A percentile compares a stretch with the other conserved stretches of the same genome.
Conservation (phyloP, 148 eudicot species). For the Amaranthus palmeri region DNA sequence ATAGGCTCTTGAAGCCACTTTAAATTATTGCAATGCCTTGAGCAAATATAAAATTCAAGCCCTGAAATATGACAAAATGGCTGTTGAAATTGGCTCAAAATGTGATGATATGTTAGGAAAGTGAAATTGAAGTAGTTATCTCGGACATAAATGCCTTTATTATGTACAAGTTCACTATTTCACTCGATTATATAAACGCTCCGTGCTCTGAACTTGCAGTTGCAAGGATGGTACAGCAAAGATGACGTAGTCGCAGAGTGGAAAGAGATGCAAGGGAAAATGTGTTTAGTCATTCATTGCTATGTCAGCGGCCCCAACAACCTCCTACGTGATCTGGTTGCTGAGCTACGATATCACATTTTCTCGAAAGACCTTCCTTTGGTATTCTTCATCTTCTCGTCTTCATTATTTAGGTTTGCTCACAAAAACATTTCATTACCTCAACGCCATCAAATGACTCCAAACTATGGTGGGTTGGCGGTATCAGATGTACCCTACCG, state of each 20-base stretch:
- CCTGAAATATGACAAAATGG: not conserved
- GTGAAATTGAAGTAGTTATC: not conserved
- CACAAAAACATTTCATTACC: no score
- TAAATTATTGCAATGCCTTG: not conserved
- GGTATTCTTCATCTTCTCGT: conserved; percentile 36
- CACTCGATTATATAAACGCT: not conserved
- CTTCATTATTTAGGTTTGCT: not conserved
- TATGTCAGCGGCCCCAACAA: conserved; percentile 75
- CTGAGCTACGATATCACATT: conserved; percentile 82
- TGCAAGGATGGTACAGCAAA: conserved; percentile 86
- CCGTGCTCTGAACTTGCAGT: conserved; percentile 36
- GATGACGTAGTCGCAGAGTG: conserved; percentile 96
- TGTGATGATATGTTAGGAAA: not conserved
- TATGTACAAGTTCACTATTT: not conserved
- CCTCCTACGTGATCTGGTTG: conserved; percentile 56
- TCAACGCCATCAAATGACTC: no score
- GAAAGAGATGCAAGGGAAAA: conserved; percentile 61
- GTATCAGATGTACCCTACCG: no score
- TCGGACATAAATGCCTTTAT: not conserved
- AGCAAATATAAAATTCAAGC: not conserved
- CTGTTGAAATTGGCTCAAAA: not conserved
- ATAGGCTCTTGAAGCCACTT: not conserved
- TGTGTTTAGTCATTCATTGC: conserved; percentile 74
- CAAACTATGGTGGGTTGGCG: no score
- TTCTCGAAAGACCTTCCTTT: conserved; percentile 90